Evolutionary conservation across 352 stramenopile species (phyloP).

Genomic region (Aphanomyces euteiches): DNA sequence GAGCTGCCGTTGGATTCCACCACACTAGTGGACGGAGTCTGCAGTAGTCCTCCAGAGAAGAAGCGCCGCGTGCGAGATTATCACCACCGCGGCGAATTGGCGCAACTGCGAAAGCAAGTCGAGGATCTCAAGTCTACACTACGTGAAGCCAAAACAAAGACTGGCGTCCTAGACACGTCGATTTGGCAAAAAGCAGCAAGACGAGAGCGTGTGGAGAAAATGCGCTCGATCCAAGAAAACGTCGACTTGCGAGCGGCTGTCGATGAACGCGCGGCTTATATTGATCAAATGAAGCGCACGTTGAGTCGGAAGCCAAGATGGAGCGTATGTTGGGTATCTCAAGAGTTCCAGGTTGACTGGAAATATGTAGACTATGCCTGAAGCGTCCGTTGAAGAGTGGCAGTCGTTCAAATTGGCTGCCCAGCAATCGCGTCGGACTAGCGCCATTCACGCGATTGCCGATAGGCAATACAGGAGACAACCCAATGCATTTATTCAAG

Average conservation of each 20-base stretch:
- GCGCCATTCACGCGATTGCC: slow-evolving; percentile 22
- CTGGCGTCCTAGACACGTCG: background rate
- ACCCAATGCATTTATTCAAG: slow-evolving; percentile 17
- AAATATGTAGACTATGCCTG: background rate
- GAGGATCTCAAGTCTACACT: background rate
- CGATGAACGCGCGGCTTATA: background rate
- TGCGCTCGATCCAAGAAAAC: background rate
- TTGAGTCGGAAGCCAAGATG: slow-evolving; percentile 4
- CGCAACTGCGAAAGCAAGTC: slow-evolving; percentile 1
- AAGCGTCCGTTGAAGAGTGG: slow-evolving; percentile 11
- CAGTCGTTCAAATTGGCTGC: slow-evolving; percentile 20
- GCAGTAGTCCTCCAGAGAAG: background rate
- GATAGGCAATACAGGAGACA: slow-evolving; percentile 20
- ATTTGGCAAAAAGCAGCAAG: background rate
- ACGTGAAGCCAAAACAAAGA: background rate
- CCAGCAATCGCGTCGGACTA: slow-evolving; percentile 5
- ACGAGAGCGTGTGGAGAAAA: background rate
- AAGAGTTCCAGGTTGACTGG: too few species aligned
- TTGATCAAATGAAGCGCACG: slow-evolving; percentile 11
- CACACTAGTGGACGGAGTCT: background rate
- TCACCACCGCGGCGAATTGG: background rate
- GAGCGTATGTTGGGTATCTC: background rate
- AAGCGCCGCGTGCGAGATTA: background rate
- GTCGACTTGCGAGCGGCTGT: slow-evolving; percentile 4
- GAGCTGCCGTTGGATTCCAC: background rate